Percentiles rank a stretch among this genome's conserved stretches.
Evolutionary conservation across 176 grass and related monocot genomes (phyloP).

Genomic region (Chloris gayana): DNA sequence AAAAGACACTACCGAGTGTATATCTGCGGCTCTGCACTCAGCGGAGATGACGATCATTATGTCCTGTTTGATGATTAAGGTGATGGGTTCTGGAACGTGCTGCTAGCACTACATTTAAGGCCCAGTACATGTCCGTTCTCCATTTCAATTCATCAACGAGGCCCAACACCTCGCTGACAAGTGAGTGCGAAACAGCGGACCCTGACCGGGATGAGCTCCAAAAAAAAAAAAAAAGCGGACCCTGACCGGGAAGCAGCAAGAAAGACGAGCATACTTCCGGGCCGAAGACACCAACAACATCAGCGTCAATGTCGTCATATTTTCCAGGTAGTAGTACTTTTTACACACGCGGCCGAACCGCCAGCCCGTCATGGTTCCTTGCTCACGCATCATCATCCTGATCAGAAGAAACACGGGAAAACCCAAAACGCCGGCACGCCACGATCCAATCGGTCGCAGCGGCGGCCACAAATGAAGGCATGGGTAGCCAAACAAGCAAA

Average conservation of each 20-base stretch:
- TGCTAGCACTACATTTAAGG: neutral
- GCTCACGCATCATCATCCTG: neutral
- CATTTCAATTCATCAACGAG: neutral
- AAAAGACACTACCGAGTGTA: no score
- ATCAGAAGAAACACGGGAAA: conserved; percentile 3
- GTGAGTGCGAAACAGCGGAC: no score
- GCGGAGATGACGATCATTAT: no score
- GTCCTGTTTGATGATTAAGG: no score
- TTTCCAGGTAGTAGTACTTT: neutral
- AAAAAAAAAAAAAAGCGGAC: no score
- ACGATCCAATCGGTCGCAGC: neutral
- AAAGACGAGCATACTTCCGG: no score
- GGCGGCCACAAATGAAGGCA: neutral
- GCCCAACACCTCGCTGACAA: neutral
- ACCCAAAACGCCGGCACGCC: neutral
- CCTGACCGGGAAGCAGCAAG: no score
- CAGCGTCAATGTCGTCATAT: neutral
- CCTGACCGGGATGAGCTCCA: no score
- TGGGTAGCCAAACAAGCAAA: neutral
- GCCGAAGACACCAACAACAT: neutral
- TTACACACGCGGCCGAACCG: neutral
- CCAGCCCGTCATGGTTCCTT: neutral
- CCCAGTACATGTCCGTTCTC: neutral
- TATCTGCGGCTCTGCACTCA: no score
- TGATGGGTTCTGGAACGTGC: no score